Percentiles rank a stretch among this genome's conserved stretches.
Evolutionary conservation across 768 basidiomycete genomes (phyloP).

Genomic region (Mrakia frigida): DNA sequence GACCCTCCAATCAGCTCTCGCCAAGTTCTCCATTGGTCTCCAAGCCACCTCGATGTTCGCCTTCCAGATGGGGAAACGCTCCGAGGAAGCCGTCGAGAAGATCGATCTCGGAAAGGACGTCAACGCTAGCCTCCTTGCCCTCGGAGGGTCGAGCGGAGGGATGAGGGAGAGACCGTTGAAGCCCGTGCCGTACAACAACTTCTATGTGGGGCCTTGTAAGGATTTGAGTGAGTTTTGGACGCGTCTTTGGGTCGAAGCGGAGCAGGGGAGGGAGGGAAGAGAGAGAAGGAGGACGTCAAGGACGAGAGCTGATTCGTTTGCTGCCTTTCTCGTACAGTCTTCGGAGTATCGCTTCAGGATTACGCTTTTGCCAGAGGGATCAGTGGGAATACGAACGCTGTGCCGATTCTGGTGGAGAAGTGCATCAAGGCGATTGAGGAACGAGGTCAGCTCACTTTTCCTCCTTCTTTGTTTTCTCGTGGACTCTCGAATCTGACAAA

Average conservation of each 20-base stretch:
- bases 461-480: not conserved
- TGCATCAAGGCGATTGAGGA: conserved; percentile 30
- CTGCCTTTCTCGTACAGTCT: not conserved
- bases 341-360: conserved; percentile 23
- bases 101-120: conserved; percentile 21
- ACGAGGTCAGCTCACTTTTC: conserved; percentile 8
- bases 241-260: not conserved
- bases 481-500: not conserved
- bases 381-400: not conserved
- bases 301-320: not conserved
- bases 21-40: conserved; percentile 22
- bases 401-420: conserved; percentile 29
- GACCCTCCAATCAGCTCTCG: conserved; percentile 17
- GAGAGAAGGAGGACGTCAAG: not conserved
- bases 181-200: conserved; percentile 25
- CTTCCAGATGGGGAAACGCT: conserved; percentile 20
- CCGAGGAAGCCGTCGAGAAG: conserved; percentile 25
- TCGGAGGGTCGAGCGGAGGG: not conserved
- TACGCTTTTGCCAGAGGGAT: conserved; percentile 30
- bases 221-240: conserved; percentile 25
- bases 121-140: conserved; percentile 3
- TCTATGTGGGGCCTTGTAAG: conserved; percentile 17
- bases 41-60: conserved; percentile 30
- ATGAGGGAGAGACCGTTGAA: not conserved
- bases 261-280: not conserved